Percentiles rank a stretch among this genome's conserved stretches.
These are phyloP conservation scores for Sarocladium oryzae DNA, from an alignment of 2,329 filamentous ascomycete species.

Conservation along the genomic window DNA sequence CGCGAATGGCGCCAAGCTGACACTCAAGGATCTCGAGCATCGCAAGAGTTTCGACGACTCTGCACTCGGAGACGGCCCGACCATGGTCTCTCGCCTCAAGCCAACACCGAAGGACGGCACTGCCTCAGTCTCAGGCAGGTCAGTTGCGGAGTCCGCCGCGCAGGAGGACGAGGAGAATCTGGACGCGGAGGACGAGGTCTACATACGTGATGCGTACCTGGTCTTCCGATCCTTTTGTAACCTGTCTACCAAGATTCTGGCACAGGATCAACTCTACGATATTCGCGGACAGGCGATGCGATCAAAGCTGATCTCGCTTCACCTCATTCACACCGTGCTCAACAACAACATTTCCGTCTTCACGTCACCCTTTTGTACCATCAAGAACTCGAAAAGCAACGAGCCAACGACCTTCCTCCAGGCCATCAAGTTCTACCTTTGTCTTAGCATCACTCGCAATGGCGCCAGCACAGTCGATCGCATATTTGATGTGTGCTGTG, in stretches of 20 bases:
- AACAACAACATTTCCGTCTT: conserved; percentile 93
- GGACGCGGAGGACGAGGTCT: conserved; percentile 84
- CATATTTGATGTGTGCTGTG: conserved; percentile 92
- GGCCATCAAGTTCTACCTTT: conserved; percentile 94
- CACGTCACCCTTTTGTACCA: conserved; percentile 84
- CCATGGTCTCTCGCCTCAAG: conserved; percentile 59
- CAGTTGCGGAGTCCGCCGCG: conserved; percentile 43
- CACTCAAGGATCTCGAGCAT: conserved; percentile 60
- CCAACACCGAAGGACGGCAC: conserved; percentile 30
- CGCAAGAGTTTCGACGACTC: conserved; percentile 65
- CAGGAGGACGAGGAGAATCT: conserved; percentile 54
- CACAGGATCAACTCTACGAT: conserved; percentile 87
- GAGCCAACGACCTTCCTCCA: conserved; percentile 87
- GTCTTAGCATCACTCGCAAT: conserved; percentile 89
- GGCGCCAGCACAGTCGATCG: conserved; percentile 86
- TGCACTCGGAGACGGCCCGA: conserved; percentile 58
- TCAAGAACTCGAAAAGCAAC: conserved; percentile 82
- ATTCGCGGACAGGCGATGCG: conserved; percentile 93
- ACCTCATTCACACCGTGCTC: conserved; percentile 89
- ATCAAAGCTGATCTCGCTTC: conserved; percentile 89
- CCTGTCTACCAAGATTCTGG: conserved; percentile 84
- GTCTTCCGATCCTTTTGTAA: conserved; percentile 98
- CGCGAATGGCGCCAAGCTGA: conserved; percentile 48
- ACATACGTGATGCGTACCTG: conserved; percentile 92
- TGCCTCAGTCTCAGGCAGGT: conserved; percentile 45